phyloP scores from a whole-genome alignment of 805 yeast genomes.

The Clavispora vitiphila region DNA sequence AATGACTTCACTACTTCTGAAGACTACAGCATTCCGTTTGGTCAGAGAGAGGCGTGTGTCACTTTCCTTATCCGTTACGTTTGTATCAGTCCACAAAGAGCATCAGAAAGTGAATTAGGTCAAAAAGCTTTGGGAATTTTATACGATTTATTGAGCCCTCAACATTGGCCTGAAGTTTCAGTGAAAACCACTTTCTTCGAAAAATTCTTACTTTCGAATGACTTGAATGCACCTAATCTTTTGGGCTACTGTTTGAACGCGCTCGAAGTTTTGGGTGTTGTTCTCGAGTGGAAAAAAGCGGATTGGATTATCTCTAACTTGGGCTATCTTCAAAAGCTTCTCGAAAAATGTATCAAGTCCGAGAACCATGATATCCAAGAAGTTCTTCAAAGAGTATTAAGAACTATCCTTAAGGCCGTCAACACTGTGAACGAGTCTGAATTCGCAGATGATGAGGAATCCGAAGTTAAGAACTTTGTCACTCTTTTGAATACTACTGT shows the following conservation, averaged over 20 bases:
- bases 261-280: constrained; percentile 79
- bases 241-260: constrained; percentile 85
- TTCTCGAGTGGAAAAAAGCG: constrained; percentile 68
- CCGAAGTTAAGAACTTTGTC: constrained; percentile 60
- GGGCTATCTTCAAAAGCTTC: constrained; percentile 59
- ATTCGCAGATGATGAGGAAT: constrained; percentile 48
- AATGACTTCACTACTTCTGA: constrained; percentile 44
- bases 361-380: constrained; percentile 86
- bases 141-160: constrained; percentile 64
- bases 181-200: constrained; percentile 86
- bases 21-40: constrained; percentile 59
- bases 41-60: constrained; percentile 83
- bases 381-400: constrained; percentile 68
- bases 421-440: constrained; percentile 36
- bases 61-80: constrained; percentile 84
- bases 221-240: constrained; percentile 61
- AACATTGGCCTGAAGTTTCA: constrained; percentile 84
- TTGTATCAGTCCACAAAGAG: constrained; percentile 79
- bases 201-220: constrained; percentile 74
- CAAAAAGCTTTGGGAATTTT: constrained; percentile 76
- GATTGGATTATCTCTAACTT: constrained; percentile 78
- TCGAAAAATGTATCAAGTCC: constrained; percentile 77
- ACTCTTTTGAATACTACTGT: constrained; percentile 60
- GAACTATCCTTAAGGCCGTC: constrained; percentile 64
- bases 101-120: constrained; percentile 78